Conservation (phyloP, 1,139 yeast genomes). For the Candida tunisiensis region DNA sequence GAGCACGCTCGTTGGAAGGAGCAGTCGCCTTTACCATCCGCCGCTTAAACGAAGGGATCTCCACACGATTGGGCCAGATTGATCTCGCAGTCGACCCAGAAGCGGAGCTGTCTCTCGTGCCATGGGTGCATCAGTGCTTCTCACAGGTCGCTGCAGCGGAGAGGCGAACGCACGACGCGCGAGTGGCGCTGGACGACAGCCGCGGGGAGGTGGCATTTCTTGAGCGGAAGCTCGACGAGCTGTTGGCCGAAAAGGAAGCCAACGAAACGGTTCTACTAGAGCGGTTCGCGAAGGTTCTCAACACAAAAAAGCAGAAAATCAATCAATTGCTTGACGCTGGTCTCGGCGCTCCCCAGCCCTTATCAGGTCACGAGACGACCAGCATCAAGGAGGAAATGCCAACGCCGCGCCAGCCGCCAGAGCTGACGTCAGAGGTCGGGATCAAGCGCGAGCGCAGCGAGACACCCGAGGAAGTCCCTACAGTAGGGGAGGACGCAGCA, state of each 20-base stretch:
- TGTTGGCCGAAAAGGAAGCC: slow-evolving; percentile 6
- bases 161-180: background rate
- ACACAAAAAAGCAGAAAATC: slow-evolving; percentile 12
- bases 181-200: background rate
- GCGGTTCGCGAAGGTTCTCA: slow-evolving; percentile 12
- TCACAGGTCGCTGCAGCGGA: background rate
- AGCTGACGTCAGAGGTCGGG: too few species aligned
- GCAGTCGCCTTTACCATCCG: background rate
- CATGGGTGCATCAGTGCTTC: too few species aligned
- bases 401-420: too few species aligned
- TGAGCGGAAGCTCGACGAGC: slow-evolving; percentile 4
- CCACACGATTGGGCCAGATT: background rate
- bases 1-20: background rate
- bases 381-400: too few species aligned
- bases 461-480: too few species aligned
- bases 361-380: too few species aligned
- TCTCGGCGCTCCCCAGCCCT: too few species aligned
- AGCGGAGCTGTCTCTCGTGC: too few species aligned
- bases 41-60: background rate
- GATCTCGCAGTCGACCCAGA: background rate
- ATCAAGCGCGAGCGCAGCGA: too few species aligned
- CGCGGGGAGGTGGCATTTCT: too few species aligned
- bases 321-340: slow-evolving; percentile 5
- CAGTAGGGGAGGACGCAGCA: too few species aligned
- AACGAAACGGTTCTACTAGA: slow-evolving; percentile 9